Base-by-base conservation (phyloP, 192 early-diverging fungal genomes). In the Allomyces macrogynus region DNA sequence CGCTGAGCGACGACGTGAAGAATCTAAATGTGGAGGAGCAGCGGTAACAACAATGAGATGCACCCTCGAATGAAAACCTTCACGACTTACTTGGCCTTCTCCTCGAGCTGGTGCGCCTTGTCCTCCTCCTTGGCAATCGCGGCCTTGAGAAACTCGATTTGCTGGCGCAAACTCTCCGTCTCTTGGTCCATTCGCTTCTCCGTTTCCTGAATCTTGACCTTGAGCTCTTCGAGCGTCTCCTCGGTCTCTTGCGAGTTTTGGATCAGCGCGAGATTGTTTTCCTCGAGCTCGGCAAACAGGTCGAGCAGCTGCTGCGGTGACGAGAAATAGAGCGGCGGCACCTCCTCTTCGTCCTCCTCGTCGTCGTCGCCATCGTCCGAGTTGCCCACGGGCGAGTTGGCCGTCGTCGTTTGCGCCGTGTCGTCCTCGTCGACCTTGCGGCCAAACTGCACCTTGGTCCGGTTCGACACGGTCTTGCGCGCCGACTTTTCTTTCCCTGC, bases 211-310 rank as follows among this genome's bases (percentile, higher is more conserved):
- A 82, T 82, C 70, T 77, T 75, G 23, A 69, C 68, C 64, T 69
- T 76, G 23, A 82, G 65, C 65, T 80, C 79, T 63, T 80, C 81
- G 11, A 82, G 66, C 24, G 81, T 77, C 64, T 80, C 81, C 62
- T 82, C 81, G 18, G 78, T 80, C 69, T 82, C 81, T 68, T 82
- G 81, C 62, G 77, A 82, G 64, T 77, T 80, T 62, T 82, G 81
- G 61, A 82, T 82, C 43, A 82, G 57, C 63, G 76, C 74, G 24
- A 82, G 65, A 62, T 82, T 82, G 68, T 78, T 82, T 64, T 82
- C 81, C 65, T 82, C 81, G 27, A 82, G 73, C 70, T 82, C 81
- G 8, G 78, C 70, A 69, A 80, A 82, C 22, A 82, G 71, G 66
- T 80, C 78, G 24, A 82, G 68, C 12, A 82, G 64, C 66, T 82